phyloP scores from a whole-genome alignment of 2,329 filamentous ascomycete genomes.

The Trichoderma asperellum region DNA sequence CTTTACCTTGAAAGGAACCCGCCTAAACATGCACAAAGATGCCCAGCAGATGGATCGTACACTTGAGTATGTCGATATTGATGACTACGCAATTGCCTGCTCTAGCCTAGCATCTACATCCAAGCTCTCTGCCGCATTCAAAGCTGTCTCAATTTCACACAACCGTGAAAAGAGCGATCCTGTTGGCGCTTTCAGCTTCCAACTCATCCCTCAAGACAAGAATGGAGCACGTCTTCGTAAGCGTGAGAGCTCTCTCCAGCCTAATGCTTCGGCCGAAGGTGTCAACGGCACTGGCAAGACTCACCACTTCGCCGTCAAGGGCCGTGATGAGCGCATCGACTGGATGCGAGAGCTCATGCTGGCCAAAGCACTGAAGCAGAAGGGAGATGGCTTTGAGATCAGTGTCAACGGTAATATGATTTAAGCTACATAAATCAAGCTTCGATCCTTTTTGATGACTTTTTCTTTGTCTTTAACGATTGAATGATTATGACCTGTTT shows the following conservation, averaged over 20 bases:
- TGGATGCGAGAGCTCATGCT: conserved; percentile 97
- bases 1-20: conserved; percentile 79
- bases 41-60: conserved; percentile 56
- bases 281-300: conserved; percentile 74
- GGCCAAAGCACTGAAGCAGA: conserved; percentile 82
- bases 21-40: conserved; percentile 76
- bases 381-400: conserved; percentile 80
- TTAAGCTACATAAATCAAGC: conserved; percentile 40
- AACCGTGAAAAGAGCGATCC: conserved; percentile 58
- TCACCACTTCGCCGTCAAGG: conserved; percentile 91
- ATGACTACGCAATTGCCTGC: conserved; percentile 87
- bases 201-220: conserved; percentile 74
- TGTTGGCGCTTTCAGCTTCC: conserved; percentile 77
- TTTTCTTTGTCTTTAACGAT: conserved; percentile 23
- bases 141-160: conserved; percentile 69
- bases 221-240: conserved; percentile 59
- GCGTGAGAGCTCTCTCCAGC: conserved; percentile 53
- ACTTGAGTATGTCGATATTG: conserved; percentile 81
- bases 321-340: conserved; percentile 87
- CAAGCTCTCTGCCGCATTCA: conserved; percentile 87
- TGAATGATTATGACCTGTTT: conserved; percentile 24
- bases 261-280: conserved; percentile 46
- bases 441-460: conserved; percentile 21
- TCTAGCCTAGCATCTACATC: conserved; percentile 73
- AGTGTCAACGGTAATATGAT: conserved; percentile 81